phyloP scores from a whole-genome alignment of 495 filamentous ascomycete species.

The Aspergillus biplanus region DNA sequence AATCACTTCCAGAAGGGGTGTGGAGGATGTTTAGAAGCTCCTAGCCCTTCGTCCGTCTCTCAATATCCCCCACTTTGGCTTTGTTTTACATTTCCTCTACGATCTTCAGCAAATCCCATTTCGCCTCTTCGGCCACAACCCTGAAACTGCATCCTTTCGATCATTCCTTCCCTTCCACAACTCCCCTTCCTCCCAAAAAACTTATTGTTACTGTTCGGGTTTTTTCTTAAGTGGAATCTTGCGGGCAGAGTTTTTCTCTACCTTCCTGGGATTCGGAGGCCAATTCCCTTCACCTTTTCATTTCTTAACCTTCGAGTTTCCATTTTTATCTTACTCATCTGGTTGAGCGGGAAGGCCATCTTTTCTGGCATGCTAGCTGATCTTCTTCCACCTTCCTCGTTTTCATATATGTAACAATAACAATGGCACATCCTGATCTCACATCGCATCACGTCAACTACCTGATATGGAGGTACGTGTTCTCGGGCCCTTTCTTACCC shows the following conservation, averaged over 20 bases:
- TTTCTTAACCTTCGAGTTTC: conserved; percentile 20
- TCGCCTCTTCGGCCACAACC: conserved; percentile 20
- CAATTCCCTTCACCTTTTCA: conserved; percentile 21
- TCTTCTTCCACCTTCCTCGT: conserved; percentile 32
- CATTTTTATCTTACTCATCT: conserved; percentile 18
- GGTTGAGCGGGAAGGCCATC: conserved; percentile 20
- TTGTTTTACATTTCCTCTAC: conserved; percentile 12
- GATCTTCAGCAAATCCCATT: conserved; percentile 5
- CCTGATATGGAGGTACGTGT: conserved; percentile 94
- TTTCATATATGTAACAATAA: conserved; percentile 53
- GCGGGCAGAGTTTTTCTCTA: conserved; percentile 8
- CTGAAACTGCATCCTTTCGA: conserved; percentile 21
- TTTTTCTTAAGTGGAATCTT: conserved; percentile 1
- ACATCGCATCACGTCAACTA: conserved; percentile 96
- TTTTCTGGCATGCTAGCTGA: conserved; percentile 45
- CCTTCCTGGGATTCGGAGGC: not conserved
- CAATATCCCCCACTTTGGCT: conserved; percentile 20
- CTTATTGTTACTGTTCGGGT: conserved; percentile 2
- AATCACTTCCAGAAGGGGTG: conserved; percentile 16
- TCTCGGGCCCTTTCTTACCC: conserved; percentile 1
- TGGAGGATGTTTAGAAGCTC: conserved; percentile 15
- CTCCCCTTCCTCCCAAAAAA: conserved; percentile 4
- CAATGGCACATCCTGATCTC: conserved; percentile 60
- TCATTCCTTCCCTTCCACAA: conserved; percentile 21
- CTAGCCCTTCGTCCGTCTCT: conserved; percentile 14